Conservation (phyloP, 1,139 yeast species). For the Candida sp. region DNA sequence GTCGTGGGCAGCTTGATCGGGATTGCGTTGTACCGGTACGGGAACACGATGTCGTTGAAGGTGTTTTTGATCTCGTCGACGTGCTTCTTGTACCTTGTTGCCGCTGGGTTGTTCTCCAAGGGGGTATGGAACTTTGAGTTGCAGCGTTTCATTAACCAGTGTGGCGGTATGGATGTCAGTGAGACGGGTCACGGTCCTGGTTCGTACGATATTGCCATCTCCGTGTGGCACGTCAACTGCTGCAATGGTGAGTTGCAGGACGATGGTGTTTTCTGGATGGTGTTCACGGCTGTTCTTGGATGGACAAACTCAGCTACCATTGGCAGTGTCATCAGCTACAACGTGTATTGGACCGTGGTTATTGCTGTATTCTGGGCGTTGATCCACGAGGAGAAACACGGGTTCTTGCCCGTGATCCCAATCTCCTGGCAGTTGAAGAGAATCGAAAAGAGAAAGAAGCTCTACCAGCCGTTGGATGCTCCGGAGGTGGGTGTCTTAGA, state of each 20-base stretch:
- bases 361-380: constrained; percentile 27
- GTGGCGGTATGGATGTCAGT: constrained; percentile 87
- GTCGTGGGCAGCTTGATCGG: constrained; percentile 41
- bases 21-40: constrained; percentile 41
- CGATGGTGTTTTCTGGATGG: constrained; percentile 51
- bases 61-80: constrained; percentile 45
- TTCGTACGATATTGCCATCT: constrained; percentile 77
- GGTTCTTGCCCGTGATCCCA: constrained; percentile 50
- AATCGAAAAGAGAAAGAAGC: constrained; percentile 47
- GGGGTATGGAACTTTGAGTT: constrained; percentile 92
- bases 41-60: constrained; percentile 45
- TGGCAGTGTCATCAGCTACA: constrained; percentile 46
- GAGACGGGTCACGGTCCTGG: constrained; percentile 97
- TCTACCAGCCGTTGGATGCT: constrained; percentile 13
- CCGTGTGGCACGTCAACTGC: constrained; percentile 65
- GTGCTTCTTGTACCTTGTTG: constrained; percentile 45
- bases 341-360: constrained; percentile 40
- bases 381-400: constrained; percentile 35
- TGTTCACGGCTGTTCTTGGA: constrained; percentile 48
- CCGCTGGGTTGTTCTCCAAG: constrained; percentile 52
- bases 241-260: constrained; percentile 50
- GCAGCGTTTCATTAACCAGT: constrained; percentile 61
- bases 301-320: constrained; percentile 56
- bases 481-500: constrained; percentile 10
- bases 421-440: constrained; percentile 55